These are phyloP conservation scores for Solanum hybrid DNA, from an alignment of 305 asterid species.

Conservation along the genomic window DNA sequence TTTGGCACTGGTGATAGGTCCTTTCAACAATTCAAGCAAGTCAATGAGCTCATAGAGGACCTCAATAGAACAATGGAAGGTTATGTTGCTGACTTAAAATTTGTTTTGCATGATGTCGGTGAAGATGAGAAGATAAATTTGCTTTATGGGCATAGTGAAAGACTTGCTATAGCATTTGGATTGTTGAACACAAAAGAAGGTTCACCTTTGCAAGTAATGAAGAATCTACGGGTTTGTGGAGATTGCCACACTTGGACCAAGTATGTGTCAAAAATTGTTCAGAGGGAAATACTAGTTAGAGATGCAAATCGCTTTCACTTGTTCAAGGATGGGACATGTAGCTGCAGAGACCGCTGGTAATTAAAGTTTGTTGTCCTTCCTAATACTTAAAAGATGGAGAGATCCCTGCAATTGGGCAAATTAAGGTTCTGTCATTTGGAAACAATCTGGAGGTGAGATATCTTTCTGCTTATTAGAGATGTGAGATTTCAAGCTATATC, in stretches of 20 bases:
- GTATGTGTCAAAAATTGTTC: slow-evolving; percentile 42
- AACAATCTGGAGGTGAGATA: neutral
- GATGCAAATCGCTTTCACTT: slow-evolving; percentile 53
- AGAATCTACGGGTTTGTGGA: slow-evolving; percentile 57
- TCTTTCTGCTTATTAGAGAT: neutral
- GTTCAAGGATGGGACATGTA: slow-evolving; percentile 57
- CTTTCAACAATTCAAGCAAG: slow-evolving; percentile 38
- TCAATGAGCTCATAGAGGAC: slow-evolving; percentile 23
- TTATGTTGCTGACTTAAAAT: slow-evolving; percentile 40
- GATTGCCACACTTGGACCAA: slow-evolving; percentile 60
- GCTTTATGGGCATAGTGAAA: slow-evolving; percentile 51
- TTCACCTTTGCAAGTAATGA: slow-evolving; percentile 46
- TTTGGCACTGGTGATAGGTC: slow-evolving; percentile 38
- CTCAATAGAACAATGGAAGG: slow-evolving; percentile 50
- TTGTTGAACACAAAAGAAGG: slow-evolving; percentile 42
- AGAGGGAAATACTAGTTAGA: slow-evolving; percentile 48
- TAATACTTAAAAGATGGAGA: neutral
- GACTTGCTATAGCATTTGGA: slow-evolving; percentile 56
- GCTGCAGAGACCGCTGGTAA: slow-evolving; percentile 61
- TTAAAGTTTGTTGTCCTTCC: neutral
- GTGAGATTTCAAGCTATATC: neutral
- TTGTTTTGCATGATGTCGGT: slow-evolving; percentile 43
- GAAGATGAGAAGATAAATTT: slow-evolving; percentile 45
- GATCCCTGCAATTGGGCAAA: neutral
- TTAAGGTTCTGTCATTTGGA: neutral